These are phyloP conservation scores for Fulvia fulva DNA, from an alignment of 2,329 filamentous ascomycete genomes.

Conservation along the genomic window DNA sequence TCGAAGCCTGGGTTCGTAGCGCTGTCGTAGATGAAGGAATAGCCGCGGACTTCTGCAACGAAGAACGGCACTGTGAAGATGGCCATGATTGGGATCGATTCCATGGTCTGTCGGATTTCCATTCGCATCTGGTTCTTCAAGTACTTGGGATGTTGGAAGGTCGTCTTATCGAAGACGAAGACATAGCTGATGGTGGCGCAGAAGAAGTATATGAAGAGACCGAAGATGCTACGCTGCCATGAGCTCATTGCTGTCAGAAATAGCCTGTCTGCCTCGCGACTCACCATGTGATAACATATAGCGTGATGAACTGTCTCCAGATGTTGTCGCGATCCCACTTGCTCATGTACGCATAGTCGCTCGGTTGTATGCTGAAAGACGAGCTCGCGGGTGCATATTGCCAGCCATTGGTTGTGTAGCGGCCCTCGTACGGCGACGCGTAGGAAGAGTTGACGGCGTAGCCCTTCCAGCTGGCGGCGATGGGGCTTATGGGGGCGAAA, in stretches of 20 bases:
- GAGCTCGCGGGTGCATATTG: conserved; percentile 68
- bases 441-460: conserved; percentile 49
- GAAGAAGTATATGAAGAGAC: conserved; percentile 76
- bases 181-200: conserved; percentile 79
- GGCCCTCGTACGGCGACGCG: conserved; percentile 4
- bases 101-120: conserved; percentile 77
- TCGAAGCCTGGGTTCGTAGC: conserved; percentile 26
- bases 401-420: conserved; percentile 34
- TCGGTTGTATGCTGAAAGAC: conserved; percentile 66
- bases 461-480: conserved; percentile 44
- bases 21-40: conserved; percentile 83
- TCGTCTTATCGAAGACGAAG: conserved; percentile 88
- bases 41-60: conserved; percentile 76
- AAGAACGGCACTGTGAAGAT: conserved; percentile 77
- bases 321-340: conserved; percentile 72
- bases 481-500: conserved; percentile 48
- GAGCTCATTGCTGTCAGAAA: not conserved
- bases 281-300: conserved; percentile 86
- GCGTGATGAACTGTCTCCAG: conserved; percentile 66
- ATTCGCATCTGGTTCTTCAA: conserved; percentile 86
- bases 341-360: conserved; percentile 74
- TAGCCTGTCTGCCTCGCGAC: not conserved
- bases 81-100: conserved; percentile 76
- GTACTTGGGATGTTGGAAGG: conserved; percentile 85
- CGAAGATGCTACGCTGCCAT: conserved; percentile 69